phyloP scores from a whole-genome alignment of 805 yeast species.

The Yarrowia porcina region DNA sequence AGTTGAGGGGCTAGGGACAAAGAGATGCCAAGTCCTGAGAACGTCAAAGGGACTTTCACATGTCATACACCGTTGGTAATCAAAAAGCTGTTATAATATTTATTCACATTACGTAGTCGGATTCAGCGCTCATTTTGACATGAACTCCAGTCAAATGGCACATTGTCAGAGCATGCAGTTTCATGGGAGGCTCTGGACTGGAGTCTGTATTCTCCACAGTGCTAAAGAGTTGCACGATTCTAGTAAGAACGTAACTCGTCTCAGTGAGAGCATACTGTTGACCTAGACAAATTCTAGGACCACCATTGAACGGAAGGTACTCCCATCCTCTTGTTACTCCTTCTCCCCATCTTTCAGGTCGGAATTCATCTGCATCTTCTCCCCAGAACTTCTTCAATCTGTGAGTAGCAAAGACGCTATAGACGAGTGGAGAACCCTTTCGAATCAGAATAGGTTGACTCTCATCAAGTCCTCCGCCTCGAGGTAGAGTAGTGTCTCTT shows the following conservation, averaged over 20 bases:
- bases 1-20: conserved; percentile 1
- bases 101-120: neutral
- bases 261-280: conserved; percentile 58
- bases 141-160: conserved; percentile 3
- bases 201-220: neutral
- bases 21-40: neutral
- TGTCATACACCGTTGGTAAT: neutral
- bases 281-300: conserved; percentile 54
- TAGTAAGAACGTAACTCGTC: conserved; percentile 45
- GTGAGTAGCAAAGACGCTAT: conserved; percentile 45
- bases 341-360: conserved; percentile 50
- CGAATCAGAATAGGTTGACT: conserved; percentile 42
- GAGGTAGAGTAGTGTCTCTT: conserved; percentile 48
- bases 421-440: conserved; percentile 46
- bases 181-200: neutral
- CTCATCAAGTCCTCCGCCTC: conserved; percentile 49
- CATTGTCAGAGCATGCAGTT: conserved; percentile 2
- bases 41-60: neutral
- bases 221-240: conserved; percentile 38
- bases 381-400: conserved; percentile 45
- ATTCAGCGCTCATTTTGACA: neutral
- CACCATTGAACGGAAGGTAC: conserved; percentile 54
- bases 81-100: neutral
- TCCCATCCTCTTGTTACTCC: conserved; percentile 40
- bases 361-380: conserved; percentile 43